A percentile compares a stretch with the other conserved stretches of the same genome.
These are phyloP conservation scores for Phylloporus scabripes DNA, from an alignment of 768 basidiomycete species.

Conservation along the genomic window DNA sequence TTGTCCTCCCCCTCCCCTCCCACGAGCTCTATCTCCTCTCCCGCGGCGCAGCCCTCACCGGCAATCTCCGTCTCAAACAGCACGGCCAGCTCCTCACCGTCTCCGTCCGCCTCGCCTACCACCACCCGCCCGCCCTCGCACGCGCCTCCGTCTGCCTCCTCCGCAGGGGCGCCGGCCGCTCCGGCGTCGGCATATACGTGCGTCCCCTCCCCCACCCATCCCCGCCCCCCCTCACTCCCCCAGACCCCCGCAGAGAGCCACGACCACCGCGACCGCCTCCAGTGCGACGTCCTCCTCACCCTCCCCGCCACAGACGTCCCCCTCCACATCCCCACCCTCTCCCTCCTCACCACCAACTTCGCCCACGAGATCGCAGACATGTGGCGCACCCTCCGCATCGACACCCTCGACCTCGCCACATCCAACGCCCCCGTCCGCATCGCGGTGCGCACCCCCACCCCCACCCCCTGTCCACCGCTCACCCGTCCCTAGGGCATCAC, in stretches of 20 bases:
- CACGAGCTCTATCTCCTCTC: constrained; percentile 32
- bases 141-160: constrained; percentile 32
- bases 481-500: constrained; percentile 29
- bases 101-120: constrained; percentile 26
- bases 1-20: constrained; percentile 28
- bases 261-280: constrained; percentile 9
- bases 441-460: constrained; percentile 19
- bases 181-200: constrained; percentile 39
- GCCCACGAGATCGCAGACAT: constrained; percentile 26
- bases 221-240: background rate
- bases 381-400: constrained; percentile 25
- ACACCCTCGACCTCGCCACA: constrained; percentile 16
- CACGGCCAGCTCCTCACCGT: background rate
- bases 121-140: constrained; percentile 17
- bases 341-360: constrained; percentile 28
- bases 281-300: constrained; percentile 27
- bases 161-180: constrained; percentile 24
- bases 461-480: background rate
- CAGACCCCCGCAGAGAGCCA: constrained; percentile 14
- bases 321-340: constrained; percentile 25
- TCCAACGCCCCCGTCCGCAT: constrained; percentile 25
- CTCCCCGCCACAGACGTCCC: constrained; percentile 23
- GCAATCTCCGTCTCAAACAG: constrained; percentile 18
- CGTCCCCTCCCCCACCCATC: background rate
- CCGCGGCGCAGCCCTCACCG: constrained; percentile 29